These are phyloP conservation scores for Sporothrix dimorphospora DNA, from an alignment of 2,329 filamentous ascomycete species.

Conservation along the genomic window DNA sequence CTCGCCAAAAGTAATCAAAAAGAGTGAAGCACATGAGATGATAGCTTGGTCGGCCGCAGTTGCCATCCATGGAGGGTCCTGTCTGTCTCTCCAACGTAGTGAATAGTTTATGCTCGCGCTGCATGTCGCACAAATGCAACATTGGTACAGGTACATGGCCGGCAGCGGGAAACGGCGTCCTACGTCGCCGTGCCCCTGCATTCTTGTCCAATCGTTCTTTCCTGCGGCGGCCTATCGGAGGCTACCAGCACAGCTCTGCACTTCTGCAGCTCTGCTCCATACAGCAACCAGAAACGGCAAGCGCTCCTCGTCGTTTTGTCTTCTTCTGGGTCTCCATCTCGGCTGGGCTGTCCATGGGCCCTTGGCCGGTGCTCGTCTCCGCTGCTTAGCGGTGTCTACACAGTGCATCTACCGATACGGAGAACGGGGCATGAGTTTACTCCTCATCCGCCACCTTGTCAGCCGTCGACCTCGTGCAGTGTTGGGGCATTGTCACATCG, in stretches of 20 bases:
- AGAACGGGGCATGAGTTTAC: neutral
- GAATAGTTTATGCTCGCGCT: neutral
- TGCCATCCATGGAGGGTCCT: neutral
- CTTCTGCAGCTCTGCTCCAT: neutral
- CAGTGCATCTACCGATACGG: constrained; percentile 11
- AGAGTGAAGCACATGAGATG: constrained; percentile 11
- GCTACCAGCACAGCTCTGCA: constrained; percentile 20
- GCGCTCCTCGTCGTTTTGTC: neutral
- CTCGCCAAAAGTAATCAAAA: neutral
- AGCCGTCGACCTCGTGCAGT: neutral
- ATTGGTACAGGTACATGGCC: neutral
- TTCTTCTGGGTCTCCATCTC: neutral
- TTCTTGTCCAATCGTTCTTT: constrained; percentile 13
- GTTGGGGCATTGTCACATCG: neutral
- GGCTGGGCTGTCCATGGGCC: neutral
- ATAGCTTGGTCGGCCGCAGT: neutral
- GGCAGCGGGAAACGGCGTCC: neutral
- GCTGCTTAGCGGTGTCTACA: neutral
- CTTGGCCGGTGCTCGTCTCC: neutral
- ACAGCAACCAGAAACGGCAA: neutral
- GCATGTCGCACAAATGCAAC: neutral
- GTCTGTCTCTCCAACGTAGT: neutral
- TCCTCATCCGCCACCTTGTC: neutral
- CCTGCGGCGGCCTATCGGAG: constrained; percentile 25
- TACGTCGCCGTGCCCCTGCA: constrained; percentile 11